Base-by-base conservation (phyloP, 345 rosid species). In the Gossypium herbaceum region DNA sequence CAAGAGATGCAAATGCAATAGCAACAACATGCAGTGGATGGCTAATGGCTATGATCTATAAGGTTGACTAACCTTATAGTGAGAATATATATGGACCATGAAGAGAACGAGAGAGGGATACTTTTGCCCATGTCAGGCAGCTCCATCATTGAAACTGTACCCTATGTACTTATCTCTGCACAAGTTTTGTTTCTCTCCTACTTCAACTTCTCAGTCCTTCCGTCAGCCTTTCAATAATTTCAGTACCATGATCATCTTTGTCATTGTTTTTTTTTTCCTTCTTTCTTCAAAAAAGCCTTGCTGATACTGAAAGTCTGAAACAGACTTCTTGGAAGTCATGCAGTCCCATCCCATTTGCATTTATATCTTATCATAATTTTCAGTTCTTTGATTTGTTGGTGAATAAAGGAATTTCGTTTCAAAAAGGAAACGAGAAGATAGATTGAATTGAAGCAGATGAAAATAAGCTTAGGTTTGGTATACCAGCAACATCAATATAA, bases 331-430 rank as follows among this genome's bases (percentile, higher is more conserved):
- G 56, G 72, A 57, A 57, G 70, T 48, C 16, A 48, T 3, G 52
- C 52, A 48, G 17, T 48, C 15, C 41, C 48, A 19, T 48, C 63
- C 64, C 65, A 41, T 58, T 52, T 61, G 71, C 65, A 13, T 24
- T 12, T 25, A 22, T 64, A 12, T 34, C 41, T 34, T 34, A 17
- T 62, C 61, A 29, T 64, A 29, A 57, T 62, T 74, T 67, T 12
- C 24, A 64, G 72, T 85, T 82, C 68, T 80, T 85, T 85, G 76
- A 81, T 85, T 85, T 82, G 81, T 81, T 81, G 80, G 76, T 74
- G 77, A 83, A 82, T 82, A 80, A 85, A 57, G 29, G 73, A 70
- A 54, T 52, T 51, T 51, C 74, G 82, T 81, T 73, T 84, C 74
- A 62, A 48, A 77, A 76, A 70, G 76, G 72, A 60, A 79, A 77